phyloP scores from a whole-genome alignment of 2,329 filamentous ascomycete species.

The Ophiostoma quercus region DNA sequence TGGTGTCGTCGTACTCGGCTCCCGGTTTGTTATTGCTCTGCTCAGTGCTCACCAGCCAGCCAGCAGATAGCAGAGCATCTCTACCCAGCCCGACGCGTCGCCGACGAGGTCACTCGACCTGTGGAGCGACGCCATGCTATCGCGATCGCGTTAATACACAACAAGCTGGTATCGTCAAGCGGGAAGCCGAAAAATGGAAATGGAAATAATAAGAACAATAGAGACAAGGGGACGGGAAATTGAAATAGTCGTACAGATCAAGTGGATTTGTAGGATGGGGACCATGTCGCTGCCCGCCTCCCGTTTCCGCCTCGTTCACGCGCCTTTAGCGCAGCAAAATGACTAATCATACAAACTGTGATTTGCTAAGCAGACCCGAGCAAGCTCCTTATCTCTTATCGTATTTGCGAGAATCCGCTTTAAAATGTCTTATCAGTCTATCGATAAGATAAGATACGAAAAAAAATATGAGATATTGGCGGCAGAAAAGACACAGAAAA shows the following conservation, averaged over 20 bases:
- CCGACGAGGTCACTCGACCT: background rate
- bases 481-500: slow-evolving; percentile 18
- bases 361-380: background rate
- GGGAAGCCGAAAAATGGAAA: background rate
- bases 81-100: background rate
- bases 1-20: background rate
- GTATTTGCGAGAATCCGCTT: background rate
- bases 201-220: background rate
- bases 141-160: background rate
- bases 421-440: background rate
- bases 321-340: background rate
- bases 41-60: no score
- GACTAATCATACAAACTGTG: background rate
- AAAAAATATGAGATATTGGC: slow-evolving; percentile 12
- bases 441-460: slow-evolving; percentile 24
- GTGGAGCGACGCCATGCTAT: background rate
- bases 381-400: background rate
- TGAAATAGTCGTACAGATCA: background rate
- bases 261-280: background rate
- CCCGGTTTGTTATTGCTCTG: background rate
- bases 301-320: background rate
- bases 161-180: background rate
- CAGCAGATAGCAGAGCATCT: background rate
- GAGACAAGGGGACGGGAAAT: background rate
- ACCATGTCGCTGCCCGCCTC: slow-evolving; percentile 1